phyloP scores from a whole-genome alignment of 805 yeast species.

The Saturnispora galanensis region DNA sequence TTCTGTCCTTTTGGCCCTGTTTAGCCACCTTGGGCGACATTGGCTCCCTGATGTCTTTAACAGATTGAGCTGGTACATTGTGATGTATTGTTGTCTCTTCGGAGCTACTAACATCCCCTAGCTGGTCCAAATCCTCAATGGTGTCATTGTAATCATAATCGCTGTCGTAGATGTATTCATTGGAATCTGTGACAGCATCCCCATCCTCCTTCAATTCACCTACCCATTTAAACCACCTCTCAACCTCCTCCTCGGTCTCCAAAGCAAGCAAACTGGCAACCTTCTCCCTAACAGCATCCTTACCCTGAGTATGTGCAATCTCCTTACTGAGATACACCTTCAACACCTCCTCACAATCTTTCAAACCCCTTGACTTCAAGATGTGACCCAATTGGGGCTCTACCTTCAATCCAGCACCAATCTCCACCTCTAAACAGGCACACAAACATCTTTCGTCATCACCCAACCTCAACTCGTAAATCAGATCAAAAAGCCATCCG shows the following conservation, averaged over 20 bases:
- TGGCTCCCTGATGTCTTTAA: not conserved
- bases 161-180: not conserved
- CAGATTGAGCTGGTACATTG: not conserved
- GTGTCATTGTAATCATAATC: constrained; percentile 1
- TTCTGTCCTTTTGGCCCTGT: too few relatives aligned
- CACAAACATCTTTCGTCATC: not conserved
- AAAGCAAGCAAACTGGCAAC: not conserved
- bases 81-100: too few relatives aligned
- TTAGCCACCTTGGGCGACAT: not conserved
- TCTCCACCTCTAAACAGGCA: constrained; percentile 1
- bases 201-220: not conserved
- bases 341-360: not conserved
- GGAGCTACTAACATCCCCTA: not conserved
- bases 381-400: constrained; percentile 8
- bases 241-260: constrained; percentile 1
- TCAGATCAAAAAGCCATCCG: constrained; percentile 1
- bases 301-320: not conserved
- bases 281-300: constrained; percentile 1
- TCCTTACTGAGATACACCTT: constrained; percentile 1
- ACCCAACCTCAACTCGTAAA: constrained; percentile 2
- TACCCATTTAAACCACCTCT: constrained; percentile 5
- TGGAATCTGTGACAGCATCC: not conserved
- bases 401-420: constrained; percentile 1
- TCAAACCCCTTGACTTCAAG: constrained; percentile 1
- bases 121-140: not conserved